A percentile compares a stretch with the other conserved stretches of the same genome.
Conservation (phyloP, 1,139 yeast species). For the Pichia norvegensis region DNA sequence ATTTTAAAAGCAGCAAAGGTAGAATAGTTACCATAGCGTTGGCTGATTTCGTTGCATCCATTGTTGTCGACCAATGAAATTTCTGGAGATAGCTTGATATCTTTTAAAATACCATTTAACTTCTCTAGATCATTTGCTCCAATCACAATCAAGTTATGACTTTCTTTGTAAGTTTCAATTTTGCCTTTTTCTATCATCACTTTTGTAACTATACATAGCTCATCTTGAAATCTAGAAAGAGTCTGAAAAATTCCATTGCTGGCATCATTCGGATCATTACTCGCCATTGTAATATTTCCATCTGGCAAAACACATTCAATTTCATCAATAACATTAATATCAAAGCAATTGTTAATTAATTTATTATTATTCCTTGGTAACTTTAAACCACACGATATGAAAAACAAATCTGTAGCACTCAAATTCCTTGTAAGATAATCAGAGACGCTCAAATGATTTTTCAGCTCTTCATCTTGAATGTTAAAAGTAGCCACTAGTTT, state of each 20-base stretch:
- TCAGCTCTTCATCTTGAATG: conserved; percentile 3
- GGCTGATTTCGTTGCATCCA: conserved; percentile 8
- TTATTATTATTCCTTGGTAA: conserved; percentile 4
- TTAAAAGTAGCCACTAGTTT: neutral
- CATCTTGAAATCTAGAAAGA: conserved; percentile 11
- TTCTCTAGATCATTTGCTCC: conserved; percentile 15
- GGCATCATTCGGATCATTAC: conserved; percentile 1
- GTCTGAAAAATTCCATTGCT: conserved; percentile 12
- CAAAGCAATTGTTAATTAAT: conserved; percentile 14
- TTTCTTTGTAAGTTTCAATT: neutral
- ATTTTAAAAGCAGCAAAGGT: conserved; percentile 17
- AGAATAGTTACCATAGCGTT: conserved; percentile 13
- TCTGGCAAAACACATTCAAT: conserved; percentile 24
- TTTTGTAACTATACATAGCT: conserved; percentile 19
- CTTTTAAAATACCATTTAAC: conserved; percentile 12
- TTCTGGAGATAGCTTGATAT: conserved; percentile 6
- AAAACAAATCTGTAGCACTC: conserved; percentile 16
- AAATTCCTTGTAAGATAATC: neutral
- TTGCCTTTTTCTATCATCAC: conserved; percentile 1
- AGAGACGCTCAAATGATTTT: conserved; percentile 2
- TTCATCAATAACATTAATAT: conserved; percentile 8
- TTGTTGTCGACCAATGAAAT: conserved; percentile 18
- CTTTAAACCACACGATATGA: conserved; percentile 17
- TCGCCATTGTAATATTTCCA: conserved; percentile 16
- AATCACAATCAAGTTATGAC: conserved; percentile 14